Base-by-base conservation (phyloP, 164 flowering plant genomes). In the Vitis amurensis region DNA sequence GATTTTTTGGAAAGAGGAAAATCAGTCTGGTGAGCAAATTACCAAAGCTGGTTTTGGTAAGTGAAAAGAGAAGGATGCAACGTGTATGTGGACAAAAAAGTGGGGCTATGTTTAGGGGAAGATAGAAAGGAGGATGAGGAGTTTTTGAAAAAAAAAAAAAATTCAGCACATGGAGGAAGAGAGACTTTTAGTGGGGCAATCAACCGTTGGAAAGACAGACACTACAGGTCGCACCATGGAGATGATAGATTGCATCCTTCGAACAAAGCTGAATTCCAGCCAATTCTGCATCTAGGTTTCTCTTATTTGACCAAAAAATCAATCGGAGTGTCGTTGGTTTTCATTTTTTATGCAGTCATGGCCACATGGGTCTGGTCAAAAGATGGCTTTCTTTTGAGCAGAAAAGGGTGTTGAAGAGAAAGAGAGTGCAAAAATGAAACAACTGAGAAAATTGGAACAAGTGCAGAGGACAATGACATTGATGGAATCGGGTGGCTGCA, bases 401-500 rank as follows among this genome's bases (percentile, higher is more conserved):
- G 68, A 48, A 56, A 61, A 60, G 64, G 61, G 37, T 52, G 14
- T 76, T 2, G 52, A 59, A 48, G 16, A 12, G 15, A 73, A 67
- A 64, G 65, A 78, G 59, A 52, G 59, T 50, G 66, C 37, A 31
- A 64, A 66, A 37, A 87, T 87, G 91, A 88, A 87, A 70, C 78
- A 66, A 19, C 71, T 87, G 50, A 79, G 72, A 75, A 82, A 80
- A 74, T 80, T 87, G 27, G 91, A 85, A 72, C 71, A 80, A 76
- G 74, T 71, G 6, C 88, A 87, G 73, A 74, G 55, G 30, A 72
- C 68, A 19, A 30, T 85, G 47, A 50, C 30, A 17, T 61, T 76
- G 57, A 59, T 83, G 74, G 73, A 79, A 49, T 74, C 81, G 0
- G 77, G 47, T n/a, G 78, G 76, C 57, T 31, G 5, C 37, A 5